Percentiles rank a stretch among this genome's conserved stretches.
phyloP scores from a whole-genome alignment of 768 basidiomycete genomes.

The Leucocoprinus birnbaumii region DNA sequence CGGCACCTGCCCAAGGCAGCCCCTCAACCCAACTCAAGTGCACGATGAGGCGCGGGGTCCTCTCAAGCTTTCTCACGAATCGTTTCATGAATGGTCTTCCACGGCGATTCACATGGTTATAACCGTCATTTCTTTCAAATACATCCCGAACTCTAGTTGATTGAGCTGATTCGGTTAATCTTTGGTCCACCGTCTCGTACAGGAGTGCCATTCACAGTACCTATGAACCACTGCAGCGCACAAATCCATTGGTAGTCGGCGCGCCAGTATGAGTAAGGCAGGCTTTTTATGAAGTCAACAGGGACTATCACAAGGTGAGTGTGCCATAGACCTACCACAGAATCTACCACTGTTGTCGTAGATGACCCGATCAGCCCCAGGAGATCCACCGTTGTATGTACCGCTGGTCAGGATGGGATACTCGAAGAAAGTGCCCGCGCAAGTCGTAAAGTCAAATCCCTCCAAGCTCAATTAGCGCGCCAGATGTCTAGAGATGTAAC shows the following conservation, averaged over 20 bases:
- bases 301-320: background rate
- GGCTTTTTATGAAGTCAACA: constrained; percentile 12
- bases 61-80: too few species aligned
- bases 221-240: constrained; percentile 16
- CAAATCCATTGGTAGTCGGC: constrained; percentile 21
- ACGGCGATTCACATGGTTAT: too few species aligned
- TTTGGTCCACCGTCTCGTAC: too few species aligned
- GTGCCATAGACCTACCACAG: constrained; percentile 18
- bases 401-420: constrained; percentile 21
- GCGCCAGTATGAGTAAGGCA: constrained; percentile 28
- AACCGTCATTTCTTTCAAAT: too few species aligned
- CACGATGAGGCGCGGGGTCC: too few species aligned
- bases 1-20: too few species aligned
- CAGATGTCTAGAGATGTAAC: too few species aligned
- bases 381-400: constrained; percentile 22
- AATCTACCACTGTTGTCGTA: constrained; percentile 22
- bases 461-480: constrained; percentile 2
- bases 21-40: too few species aligned
- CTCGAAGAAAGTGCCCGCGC: constrained; percentile 23
- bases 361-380: constrained; percentile 27
- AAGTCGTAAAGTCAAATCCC: constrained; percentile 23
- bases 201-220: background rate
- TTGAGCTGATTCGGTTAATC: too few species aligned
- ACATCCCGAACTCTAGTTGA: too few species aligned
- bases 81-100: too few species aligned